A percentile compares a stretch with the other conserved stretches of the same genome.
phyloP scores from a whole-genome alignment of 1,139 yeast species.

The Taiozyma sp. region DNA sequence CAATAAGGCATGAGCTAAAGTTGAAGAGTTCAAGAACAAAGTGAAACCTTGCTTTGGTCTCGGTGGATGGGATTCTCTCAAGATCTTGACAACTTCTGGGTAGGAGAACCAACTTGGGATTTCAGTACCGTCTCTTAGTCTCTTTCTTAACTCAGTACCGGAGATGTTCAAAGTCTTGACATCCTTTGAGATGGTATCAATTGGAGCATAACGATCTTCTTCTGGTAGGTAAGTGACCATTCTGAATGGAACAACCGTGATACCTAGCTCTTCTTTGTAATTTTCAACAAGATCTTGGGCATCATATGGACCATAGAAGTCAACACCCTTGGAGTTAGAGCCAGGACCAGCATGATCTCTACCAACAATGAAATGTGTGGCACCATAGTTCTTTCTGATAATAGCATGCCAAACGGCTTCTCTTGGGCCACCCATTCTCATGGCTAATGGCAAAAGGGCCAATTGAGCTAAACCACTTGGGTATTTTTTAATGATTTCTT shows the following conservation, averaged over 20 bases:
- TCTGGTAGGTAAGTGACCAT: slow-evolving; percentile 96
- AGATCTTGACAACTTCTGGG: slow-evolving; percentile 89
- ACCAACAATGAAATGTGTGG: slow-evolving; percentile 95
- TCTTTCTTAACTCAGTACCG: slow-evolving; percentile 90
- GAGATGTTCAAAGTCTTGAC: slow-evolving; percentile 81
- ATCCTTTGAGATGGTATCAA: slow-evolving; percentile 82
- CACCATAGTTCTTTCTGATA: slow-evolving; percentile 94
- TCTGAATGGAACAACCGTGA: slow-evolving; percentile 92
- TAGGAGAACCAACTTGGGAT: slow-evolving; percentile 97
- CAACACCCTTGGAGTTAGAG: slow-evolving; percentile 85
- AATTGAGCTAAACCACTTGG: slow-evolving; percentile 92
- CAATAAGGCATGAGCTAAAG: slow-evolving; percentile 77
- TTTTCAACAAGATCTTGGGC: slow-evolving; percentile 86
- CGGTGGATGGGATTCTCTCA: slow-evolving; percentile 93
- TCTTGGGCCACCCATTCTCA: slow-evolving; percentile 99
- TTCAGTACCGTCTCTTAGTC: slow-evolving; percentile 78
- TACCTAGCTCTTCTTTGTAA: slow-evolving; percentile 70
- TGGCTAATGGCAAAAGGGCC: slow-evolving; percentile 86
- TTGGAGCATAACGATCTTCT: slow-evolving; percentile 92
- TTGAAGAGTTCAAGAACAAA: slow-evolving; percentile 46
- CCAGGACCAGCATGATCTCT: slow-evolving; percentile 99
- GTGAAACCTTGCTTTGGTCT: slow-evolving; percentile 87
- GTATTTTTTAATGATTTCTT: slow-evolving; percentile 84
- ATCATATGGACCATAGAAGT: slow-evolving; percentile 95
- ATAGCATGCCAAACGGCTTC: slow-evolving; percentile 99